Conservation (phyloP, 805 yeast species). For the Nakazawaea ishiwadae region DNA sequence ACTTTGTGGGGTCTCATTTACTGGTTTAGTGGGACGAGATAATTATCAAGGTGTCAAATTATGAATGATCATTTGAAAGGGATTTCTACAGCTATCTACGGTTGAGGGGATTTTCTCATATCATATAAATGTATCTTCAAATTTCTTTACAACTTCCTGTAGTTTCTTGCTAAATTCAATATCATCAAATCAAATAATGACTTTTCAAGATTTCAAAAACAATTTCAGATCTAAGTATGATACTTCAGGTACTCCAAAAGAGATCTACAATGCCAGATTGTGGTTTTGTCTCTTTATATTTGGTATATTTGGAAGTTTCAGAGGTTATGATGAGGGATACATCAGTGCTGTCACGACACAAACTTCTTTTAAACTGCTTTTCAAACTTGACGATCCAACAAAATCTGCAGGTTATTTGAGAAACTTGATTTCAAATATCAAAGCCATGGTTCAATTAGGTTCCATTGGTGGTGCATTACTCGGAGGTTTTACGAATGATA, state of each 20-base stretch:
- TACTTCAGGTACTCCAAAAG: conserved; percentile 28
- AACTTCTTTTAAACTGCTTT: conserved; percentile 33
- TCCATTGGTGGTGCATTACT: conserved; percentile 45
- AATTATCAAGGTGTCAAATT: too few species aligned
- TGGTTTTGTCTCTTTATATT: conserved; percentile 42
- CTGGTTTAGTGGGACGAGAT: too few species aligned
- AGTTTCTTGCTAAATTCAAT: too few species aligned
- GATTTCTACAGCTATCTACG: too few species aligned
- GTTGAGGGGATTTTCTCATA: too few species aligned
- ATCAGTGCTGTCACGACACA: conserved; percentile 43
- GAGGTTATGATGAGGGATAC: conserved; percentile 57
- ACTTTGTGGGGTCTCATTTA: neutral
- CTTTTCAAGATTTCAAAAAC: too few species aligned
- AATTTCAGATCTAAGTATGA: conserved; percentile 7
- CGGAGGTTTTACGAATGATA: conserved; percentile 44
- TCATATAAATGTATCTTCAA: too few species aligned
- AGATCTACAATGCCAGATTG: conserved; percentile 42
- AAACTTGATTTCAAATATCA: conserved; percentile 45
- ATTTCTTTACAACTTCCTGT: too few species aligned
- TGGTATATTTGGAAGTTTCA: conserved; percentile 51
- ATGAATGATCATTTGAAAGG: too few species aligned
- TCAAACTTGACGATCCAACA: conserved; percentile 38
- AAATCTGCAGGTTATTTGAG: conserved; percentile 34
- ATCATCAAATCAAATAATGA: too few species aligned
- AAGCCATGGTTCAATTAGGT: conserved; percentile 56